Evolutionary conservation across 768 basidiomycete genomes (phyloP).

Genomic region (Baorangia bicolor): DNA sequence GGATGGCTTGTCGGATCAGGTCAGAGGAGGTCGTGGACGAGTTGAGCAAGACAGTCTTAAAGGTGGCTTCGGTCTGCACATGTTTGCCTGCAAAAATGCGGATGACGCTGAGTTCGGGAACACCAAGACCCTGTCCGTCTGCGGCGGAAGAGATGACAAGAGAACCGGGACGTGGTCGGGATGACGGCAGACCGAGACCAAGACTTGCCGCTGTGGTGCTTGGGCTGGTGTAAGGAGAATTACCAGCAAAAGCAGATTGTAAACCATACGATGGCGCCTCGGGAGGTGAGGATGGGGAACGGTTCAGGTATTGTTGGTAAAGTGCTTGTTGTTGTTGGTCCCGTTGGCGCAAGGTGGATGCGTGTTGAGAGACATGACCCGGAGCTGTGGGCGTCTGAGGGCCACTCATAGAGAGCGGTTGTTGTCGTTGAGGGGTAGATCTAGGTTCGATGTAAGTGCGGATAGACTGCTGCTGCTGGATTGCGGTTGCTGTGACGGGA

Average conservation of each 20-base stretch:
- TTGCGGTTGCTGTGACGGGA: conserved; percentile 50
- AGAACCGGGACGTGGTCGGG: conserved; percentile 73
- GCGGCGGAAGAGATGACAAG: conserved; percentile 63
- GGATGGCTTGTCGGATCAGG: conserved; percentile 88
- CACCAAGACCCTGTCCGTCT: conserved; percentile 59
- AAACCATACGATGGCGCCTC: conserved; percentile 78
- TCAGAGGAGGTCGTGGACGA: conserved; percentile 80
- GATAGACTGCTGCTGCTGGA: conserved; percentile 51
- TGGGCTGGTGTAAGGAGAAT: conserved; percentile 42
- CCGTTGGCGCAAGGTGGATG: conserved; percentile 72
- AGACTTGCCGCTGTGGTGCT: conserved; percentile 41
- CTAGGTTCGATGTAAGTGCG: conserved; percentile 20
- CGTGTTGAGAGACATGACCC: conserved; percentile 55
- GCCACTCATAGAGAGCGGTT: conserved; percentile 19
- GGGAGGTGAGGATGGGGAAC: conserved; percentile 76
- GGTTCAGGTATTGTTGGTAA: conserved; percentile 87
- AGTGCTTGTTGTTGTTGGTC: conserved; percentile 87
- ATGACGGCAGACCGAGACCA: conserved; percentile 46
- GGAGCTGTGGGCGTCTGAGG: conserved; percentile 32
- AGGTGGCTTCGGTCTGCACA: conserved; percentile 91
- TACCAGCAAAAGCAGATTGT: conserved; percentile 60
- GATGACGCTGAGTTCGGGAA: conserved; percentile 89
- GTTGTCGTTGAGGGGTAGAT: conserved; percentile 22
- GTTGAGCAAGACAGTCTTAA: conserved; percentile 96
- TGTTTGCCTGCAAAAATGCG: conserved; percentile 93